phyloP scores from a whole-genome alignment of 768 basidiomycete genomes.

The Pulveroboletus sp. region DNA sequence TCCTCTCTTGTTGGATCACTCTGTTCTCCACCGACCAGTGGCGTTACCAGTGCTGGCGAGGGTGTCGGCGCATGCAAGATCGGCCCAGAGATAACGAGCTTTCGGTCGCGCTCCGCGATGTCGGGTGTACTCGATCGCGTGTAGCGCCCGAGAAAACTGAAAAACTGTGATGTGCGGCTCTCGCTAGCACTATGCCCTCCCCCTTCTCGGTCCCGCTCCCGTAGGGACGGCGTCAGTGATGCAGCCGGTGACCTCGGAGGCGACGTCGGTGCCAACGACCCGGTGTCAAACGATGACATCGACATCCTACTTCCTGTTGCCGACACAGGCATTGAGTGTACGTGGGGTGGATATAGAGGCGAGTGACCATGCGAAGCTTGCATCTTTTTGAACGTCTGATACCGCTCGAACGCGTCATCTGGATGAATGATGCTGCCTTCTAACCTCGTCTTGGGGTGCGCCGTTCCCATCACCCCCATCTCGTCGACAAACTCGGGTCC shows the following conservation, averaged over 20 bases:
- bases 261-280: slow-evolving; percentile 29
- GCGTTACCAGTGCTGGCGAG: neutral
- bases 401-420: slow-evolving; percentile 88
- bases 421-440: slow-evolving; percentile 33
- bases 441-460: slow-evolving; percentile 9
- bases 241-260: slow-evolving; percentile 41
- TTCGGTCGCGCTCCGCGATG: slow-evolving; percentile 41
- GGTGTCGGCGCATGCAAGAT: slow-evolving; percentile 41
- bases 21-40: neutral
- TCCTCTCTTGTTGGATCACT: slow-evolving; percentile 36
- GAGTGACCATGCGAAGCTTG: slow-evolving; percentile 29
- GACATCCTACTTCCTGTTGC: slow-evolving; percentile 49
- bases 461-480: neutral
- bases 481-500: neutral
- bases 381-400: slow-evolving; percentile 74
- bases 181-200: slow-evolving; percentile 23
- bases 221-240: slow-evolving; percentile 29
- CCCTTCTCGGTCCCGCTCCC: slow-evolving; percentile 21
- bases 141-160: slow-evolving; percentile 60
- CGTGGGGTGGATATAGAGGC: slow-evolving; percentile 3
- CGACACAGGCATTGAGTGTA: neutral
- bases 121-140: slow-evolving; percentile 46
- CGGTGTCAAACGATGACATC: slow-evolving; percentile 55
- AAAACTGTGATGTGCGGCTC: slow-evolving; percentile 45
- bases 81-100: slow-evolving; percentile 66